Conservation (phyloP, 108 stramenopile species). For the Nitzschia sp. region DNA sequence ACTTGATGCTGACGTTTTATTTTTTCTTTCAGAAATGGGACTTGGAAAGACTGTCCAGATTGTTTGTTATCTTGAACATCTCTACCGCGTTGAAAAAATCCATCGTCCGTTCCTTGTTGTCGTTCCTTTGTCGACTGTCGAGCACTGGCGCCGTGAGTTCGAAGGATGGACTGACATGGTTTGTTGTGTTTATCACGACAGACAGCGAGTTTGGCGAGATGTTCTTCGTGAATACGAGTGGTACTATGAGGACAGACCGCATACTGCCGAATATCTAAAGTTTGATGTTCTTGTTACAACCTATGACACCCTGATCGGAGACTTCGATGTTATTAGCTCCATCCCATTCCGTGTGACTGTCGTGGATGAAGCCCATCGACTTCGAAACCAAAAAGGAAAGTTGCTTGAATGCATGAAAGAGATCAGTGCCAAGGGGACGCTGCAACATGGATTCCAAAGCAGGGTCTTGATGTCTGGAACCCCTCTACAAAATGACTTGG, state of each 20-base stretch:
- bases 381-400: constrained; percentile 91
- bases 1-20: constrained; percentile 10
- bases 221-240: constrained; percentile 96
- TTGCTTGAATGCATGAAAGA: constrained; percentile 93
- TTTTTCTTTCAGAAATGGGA: constrained; percentile 11
- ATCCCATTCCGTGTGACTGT: constrained; percentile 88
- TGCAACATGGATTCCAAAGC: constrained; percentile 91
- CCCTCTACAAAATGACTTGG: constrained; percentile 98
- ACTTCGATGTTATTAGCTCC: constrained; percentile 86
- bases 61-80: constrained; percentile 91
- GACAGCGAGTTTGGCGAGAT: constrained; percentile 92
- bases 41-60: constrained; percentile 89
- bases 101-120: constrained; percentile 94
- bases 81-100: constrained; percentile 89
- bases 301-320: constrained; percentile 90
- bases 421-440: constrained; percentile 78
- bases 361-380: constrained; percentile 97
- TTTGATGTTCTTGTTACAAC: constrained; percentile 94
- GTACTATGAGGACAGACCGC: constrained; percentile 95
- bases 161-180: constrained; percentile 97
- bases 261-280: constrained; percentile 93
- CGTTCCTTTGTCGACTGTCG: constrained; percentile 95
- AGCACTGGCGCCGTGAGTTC: constrained; percentile 98
- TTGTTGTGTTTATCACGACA: constrained; percentile 95
- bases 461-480: constrained; percentile 98